Evolutionary conservation across 192 early-diverging fungal genomes (phyloP).

Genomic region (Pilobolus umbonatus): DNA sequence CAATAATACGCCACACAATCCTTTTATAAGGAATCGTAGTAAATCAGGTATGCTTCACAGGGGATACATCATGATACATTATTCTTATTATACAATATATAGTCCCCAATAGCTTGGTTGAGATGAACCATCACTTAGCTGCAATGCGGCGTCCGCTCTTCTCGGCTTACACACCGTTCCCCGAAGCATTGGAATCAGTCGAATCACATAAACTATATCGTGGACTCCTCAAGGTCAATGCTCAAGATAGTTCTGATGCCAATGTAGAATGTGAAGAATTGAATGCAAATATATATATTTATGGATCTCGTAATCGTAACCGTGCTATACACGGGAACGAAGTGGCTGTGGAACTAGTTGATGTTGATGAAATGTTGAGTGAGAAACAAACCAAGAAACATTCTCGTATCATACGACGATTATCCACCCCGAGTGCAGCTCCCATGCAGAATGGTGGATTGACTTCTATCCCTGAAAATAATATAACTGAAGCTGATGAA

Average conservation of each 20-base stretch:
- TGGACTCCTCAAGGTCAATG: constrained; percentile 77
- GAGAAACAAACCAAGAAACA: constrained; percentile 46
- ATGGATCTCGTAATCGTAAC: constrained; percentile 64
- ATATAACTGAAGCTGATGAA: constrained; percentile 33
- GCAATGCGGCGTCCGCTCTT: constrained; percentile 38
- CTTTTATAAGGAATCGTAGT: too few relatives aligned
- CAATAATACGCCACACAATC: too few relatives aligned
- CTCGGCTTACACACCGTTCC: constrained; percentile 41
- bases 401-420: constrained; percentile 38
- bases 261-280: constrained; percentile 77
- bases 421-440: constrained; percentile 21
- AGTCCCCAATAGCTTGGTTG: background rate
- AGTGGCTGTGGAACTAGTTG: constrained; percentile 65
- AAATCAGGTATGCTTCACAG: constrained; percentile 4
- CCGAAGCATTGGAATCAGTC: constrained; percentile 35
- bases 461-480: constrained; percentile 43
- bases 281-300: constrained; percentile 68
- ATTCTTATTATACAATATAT: background rate
- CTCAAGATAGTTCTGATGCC: constrained; percentile 71
- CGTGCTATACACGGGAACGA: constrained; percentile 76
- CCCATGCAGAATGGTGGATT: background rate
- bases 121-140: background rate
- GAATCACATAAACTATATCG: constrained; percentile 45
- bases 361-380: constrained; percentile 51
- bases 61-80: too few relatives aligned